Percentiles rank a stretch among this genome's conserved stretches.
phyloP scores from a whole-genome alignment of 495 filamentous ascomycete genomes.

The Darksidea phi region DNA sequence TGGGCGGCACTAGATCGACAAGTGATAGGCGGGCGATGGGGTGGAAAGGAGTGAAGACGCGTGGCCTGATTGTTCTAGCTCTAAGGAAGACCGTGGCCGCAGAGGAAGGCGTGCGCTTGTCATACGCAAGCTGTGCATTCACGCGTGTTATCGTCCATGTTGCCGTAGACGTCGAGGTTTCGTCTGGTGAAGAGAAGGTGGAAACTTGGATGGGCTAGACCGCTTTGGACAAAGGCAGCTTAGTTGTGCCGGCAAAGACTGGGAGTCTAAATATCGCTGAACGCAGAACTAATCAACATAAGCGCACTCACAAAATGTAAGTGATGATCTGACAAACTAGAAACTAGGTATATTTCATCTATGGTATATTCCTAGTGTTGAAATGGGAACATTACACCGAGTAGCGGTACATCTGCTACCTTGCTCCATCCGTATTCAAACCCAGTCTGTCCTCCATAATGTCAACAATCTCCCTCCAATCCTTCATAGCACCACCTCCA shows the following conservation, averaged over 20 bases:
- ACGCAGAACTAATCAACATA: no score
- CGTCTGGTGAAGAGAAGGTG: background rate
- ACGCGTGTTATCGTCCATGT: no score
- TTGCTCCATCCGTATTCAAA: background rate
- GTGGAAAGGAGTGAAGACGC: background rate
- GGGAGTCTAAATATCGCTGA: no score
- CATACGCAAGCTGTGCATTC: background rate
- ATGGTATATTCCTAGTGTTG: no score
- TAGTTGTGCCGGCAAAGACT: no score
- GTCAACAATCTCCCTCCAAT: constrained; percentile 70
- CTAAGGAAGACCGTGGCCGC: background rate
- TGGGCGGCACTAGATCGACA: no score
- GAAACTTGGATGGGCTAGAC: background rate
- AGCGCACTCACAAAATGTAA: no score
- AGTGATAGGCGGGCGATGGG: no score
- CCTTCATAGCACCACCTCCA: constrained; percentile 73
- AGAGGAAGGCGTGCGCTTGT: background rate
- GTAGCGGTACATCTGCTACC: background rate
- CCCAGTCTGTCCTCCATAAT: constrained; percentile 25
- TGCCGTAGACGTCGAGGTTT: no score
- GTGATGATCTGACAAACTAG: no score
- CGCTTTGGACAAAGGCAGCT: background rate
- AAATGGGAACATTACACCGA: no score
- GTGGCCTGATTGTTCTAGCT: background rate
- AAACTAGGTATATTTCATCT: no score